phyloP scores from a whole-genome alignment of 768 basidiomycete species.

The Lactarius deliciosus region DNA sequence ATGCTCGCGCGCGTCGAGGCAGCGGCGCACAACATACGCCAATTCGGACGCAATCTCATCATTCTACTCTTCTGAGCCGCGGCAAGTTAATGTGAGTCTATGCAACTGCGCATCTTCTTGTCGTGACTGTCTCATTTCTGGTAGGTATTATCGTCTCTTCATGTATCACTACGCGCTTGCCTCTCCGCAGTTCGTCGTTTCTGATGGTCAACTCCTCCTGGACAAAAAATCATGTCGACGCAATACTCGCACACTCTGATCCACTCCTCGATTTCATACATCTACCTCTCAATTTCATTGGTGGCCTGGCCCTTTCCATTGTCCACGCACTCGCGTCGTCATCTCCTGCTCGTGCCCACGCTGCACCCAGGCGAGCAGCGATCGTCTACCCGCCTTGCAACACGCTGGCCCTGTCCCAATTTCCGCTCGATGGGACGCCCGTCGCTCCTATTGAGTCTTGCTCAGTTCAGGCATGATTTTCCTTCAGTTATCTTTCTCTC shows the following conservation, averaged over 20 bases:
- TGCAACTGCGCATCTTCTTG: not conserved
- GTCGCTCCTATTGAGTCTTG: constrained; percentile 76
- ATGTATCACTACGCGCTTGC: constrained; percentile 80
- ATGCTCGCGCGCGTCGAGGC: constrained; percentile 83
- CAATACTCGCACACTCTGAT: constrained; percentile 63
- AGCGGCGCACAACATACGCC: constrained; percentile 58
- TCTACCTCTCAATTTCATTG: constrained; percentile 18
- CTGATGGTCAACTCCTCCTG: constrained; percentile 95
- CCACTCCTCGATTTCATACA: constrained; percentile 48
- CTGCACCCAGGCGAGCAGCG: constrained; percentile 33
- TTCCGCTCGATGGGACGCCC: constrained; percentile 54
- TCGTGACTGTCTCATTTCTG: not conserved
- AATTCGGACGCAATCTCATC: constrained; percentile 58
- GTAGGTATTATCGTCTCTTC: constrained; percentile 85
- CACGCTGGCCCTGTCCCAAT: constrained; percentile 64
- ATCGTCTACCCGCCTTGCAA: constrained; percentile 95
- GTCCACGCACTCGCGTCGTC: not conserved
- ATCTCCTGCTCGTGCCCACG: constrained; percentile 10
- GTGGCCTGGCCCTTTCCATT: not conserved
- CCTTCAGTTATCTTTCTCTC: not conserved
- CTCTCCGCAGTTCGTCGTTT: constrained; percentile 71
- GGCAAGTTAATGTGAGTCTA: constrained; percentile 62
- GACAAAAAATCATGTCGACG: constrained; percentile 83
- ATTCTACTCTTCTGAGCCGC: constrained; percentile 51
- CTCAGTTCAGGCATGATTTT: constrained; percentile 82